Conservation (phyloP, 2,329 filamentous ascomycete species). For the Colletotrichum sp. region DNA sequence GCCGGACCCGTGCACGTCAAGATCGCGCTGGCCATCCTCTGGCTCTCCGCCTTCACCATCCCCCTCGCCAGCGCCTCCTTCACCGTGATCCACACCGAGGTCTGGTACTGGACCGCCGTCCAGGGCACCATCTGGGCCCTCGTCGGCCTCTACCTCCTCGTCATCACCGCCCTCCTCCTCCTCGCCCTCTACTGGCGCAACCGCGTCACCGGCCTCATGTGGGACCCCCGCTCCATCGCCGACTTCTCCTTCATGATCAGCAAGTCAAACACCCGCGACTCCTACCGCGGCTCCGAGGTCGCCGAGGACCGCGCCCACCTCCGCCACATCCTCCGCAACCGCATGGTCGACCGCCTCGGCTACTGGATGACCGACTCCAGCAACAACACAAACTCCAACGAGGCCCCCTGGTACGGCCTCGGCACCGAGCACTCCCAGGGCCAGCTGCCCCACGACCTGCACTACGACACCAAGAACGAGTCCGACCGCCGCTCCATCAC, state of each 20-base stretch:
- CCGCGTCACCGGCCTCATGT: conserved; percentile 76
- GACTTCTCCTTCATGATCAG: conserved; percentile 81
- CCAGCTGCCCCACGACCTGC: conserved; percentile 17
- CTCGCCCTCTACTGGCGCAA: conserved; percentile 70
- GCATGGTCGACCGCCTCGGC: conserved; percentile 74
- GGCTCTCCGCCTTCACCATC: conserved; percentile 80
- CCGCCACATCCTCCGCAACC: conserved; percentile 55
- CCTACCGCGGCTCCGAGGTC: conserved; percentile 74
- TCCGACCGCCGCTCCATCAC: conserved; percentile 27
- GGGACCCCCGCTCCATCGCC: conserved; percentile 83
- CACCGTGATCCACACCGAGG: conserved; percentile 61
- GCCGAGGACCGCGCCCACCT: conserved; percentile 58
- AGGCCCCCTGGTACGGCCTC: conserved; percentile 78
- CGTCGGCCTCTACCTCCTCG: conserved; percentile 73
- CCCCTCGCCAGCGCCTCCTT: conserved; percentile 83
- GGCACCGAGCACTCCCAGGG: conserved; percentile 58
- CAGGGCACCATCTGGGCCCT: conserved; percentile 81
- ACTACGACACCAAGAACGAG: conserved; percentile 25
- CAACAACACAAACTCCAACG: conserved; percentile 38
- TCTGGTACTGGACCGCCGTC: conserved; percentile 82
- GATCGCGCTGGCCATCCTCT: conserved; percentile 70
- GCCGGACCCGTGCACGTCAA: conserved; percentile 70
- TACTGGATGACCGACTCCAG: conserved; percentile 78
- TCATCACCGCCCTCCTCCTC: conserved; percentile 62
- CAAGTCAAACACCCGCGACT: conserved; percentile 77